Evolutionary conservation across 192 early-diverging fungal genomes (phyloP), one percentile per base, ranked within the genome.

Genomic region (Diversispora eburnea): DNA sequence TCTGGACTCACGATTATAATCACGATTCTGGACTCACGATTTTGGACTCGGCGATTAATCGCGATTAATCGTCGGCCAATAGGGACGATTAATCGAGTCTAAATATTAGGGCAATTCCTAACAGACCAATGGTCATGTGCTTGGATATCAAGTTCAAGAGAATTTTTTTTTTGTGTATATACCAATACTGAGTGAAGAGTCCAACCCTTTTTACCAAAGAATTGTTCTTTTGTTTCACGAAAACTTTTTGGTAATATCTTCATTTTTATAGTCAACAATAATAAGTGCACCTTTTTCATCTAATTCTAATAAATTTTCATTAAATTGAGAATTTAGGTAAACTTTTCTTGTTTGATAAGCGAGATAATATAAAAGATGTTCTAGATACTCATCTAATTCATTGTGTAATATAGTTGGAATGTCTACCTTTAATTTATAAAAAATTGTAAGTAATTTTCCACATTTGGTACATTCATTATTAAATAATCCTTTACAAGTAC

Each of bases 341-440:
- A 22, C 56, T 58, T 58, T 58, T 22, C 20, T 33, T 58, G 56
- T 58, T 22, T 58, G 19, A 58, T 33, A 2, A 33, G 25, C 25
- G 2, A 33, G 10, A 54, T 54, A 54, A n/a, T 54, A 54, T 17
- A 54, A 20, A 20, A 58, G 20, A 20, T 20, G 56, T 22, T 58
- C 20, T 8, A 20, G 56, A 22, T 58, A 58, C 20, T 58, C 56
- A 20, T 58, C 56, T 58, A 58, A 20, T 58, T 58, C 20, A 58
- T 58, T 58, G 20, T 58, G 56, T 20, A 58, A 58, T 58, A 20
- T 58, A 58, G 20, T 58, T 58, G 56, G 52, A 49, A 13, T 49
- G 3, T 49, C 48, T 3, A 10, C 3, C 3, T 49, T 49, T 13
- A 49, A 3, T 49, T 49, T 7, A 49, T 49, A 2, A 49, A 49